Evolutionary conservation across 192 early-diverging fungal species (phyloP).

Genomic region (Chytriomyces sp.): DNA sequence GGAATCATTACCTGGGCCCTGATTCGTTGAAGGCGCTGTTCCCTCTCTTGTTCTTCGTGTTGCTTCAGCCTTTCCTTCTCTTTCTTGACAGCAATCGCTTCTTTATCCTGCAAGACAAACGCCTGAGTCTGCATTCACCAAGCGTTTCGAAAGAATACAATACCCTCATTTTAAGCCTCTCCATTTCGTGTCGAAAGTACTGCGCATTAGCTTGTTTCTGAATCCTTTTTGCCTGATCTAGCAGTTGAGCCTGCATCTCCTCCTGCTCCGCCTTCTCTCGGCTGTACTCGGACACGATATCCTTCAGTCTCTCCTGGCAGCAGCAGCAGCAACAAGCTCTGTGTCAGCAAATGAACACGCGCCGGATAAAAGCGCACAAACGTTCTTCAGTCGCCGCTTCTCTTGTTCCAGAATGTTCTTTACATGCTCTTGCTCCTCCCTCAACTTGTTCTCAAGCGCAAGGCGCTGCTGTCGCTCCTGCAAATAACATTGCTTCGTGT

Average conservation of each 20-base stretch:
- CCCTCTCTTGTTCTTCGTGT: slow-evolving; percentile 16
- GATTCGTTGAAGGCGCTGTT: slow-evolving; percentile 26
- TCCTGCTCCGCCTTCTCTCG: slow-evolving; percentile 17
- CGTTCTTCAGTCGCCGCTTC: slow-evolving; percentile 9
- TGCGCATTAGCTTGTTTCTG: slow-evolving; percentile 2
- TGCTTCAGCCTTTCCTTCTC: not conserved
- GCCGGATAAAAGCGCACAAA: not conserved
- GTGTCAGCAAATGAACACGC: not conserved
- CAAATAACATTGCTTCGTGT: not conserved
- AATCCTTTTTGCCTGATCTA: slow-evolving; percentile 1
- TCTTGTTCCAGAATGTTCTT: not conserved
- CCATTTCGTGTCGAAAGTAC: slow-evolving; percentile 7
- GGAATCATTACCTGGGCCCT: slow-evolving; percentile 5
- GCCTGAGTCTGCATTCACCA: not conserved
- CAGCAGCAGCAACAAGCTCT: not conserved
- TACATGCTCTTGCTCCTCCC: slow-evolving; percentile 1
- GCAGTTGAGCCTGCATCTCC: slow-evolving; percentile 12
- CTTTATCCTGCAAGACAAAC: slow-evolving; percentile 13
- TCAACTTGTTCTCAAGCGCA: slow-evolving; percentile 2
- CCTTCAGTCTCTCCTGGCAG: slow-evolving; percentile 17
- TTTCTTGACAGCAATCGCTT: slow-evolving; percentile 6
- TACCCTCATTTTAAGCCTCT: slow-evolving; percentile 22
- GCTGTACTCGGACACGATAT: slow-evolving; percentile 1
- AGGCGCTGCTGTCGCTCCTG: slow-evolving; percentile 22
- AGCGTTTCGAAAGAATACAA: not conserved